phyloP scores from a whole-genome alignment of 1,284 basidiomycete species.

The Hymenochaete sp. region DNA sequence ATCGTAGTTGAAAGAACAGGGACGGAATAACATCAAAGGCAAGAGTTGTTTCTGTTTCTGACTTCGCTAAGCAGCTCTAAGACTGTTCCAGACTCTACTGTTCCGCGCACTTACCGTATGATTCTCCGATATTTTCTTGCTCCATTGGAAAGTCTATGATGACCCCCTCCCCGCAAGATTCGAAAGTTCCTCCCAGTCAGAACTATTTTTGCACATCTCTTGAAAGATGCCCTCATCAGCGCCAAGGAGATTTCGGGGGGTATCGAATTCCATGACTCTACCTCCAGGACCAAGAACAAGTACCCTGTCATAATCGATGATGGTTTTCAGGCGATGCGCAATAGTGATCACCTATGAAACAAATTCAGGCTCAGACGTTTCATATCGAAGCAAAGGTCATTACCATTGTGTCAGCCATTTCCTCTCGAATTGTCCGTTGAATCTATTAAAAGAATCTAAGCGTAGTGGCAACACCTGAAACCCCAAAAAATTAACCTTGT shows the following conservation, averaged over 20 bases:
- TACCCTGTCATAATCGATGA: conserved; percentile 75
- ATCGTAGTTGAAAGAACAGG: too few relatives aligned
- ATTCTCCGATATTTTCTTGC: too few relatives aligned
- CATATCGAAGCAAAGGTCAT: conserved; percentile 27
- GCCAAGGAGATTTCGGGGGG: conserved; percentile 23
- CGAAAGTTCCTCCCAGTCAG: conserved; percentile 19
- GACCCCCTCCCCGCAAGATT: conserved; percentile 9
- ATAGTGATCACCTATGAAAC: conserved; percentile 57
- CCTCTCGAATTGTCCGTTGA: conserved; percentile 71
- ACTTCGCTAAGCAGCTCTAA: too few relatives aligned
- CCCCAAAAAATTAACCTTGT: conserved; percentile 35
- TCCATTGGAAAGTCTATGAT: too few relatives aligned
- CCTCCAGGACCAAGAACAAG: conserved; percentile 66
- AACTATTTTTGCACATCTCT: conserved; percentile 34
- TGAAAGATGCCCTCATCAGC: conserved; percentile 28
- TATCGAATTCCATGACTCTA: conserved; percentile 29
- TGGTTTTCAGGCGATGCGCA: conserved; percentile 67
- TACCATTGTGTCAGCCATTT: conserved; percentile 58
- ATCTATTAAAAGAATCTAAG: conserved; percentile 38
- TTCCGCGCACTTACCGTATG: too few relatives aligned
- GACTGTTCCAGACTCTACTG: too few relatives aligned
- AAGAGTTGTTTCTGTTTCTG: too few relatives aligned
- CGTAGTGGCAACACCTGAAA: conserved; percentile 14
- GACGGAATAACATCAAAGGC: too few relatives aligned
- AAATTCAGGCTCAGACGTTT: background rate